phyloP scores from a whole-genome alignment of 2,329 filamentous ascomycete genomes.

The Colletotrichum melonis region DNA sequence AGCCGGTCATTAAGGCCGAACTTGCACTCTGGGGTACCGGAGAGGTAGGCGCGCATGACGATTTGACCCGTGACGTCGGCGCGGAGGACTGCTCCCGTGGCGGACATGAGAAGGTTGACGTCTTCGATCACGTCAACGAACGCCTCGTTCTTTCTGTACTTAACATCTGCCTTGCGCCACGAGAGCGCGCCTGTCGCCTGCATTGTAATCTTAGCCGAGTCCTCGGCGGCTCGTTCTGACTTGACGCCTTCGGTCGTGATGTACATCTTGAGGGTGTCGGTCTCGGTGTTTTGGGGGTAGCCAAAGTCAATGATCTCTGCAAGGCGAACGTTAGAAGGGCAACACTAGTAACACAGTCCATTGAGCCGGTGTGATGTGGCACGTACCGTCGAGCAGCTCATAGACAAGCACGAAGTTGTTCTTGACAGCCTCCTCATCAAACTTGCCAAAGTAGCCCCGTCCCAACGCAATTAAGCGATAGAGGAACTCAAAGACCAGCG shows the following conservation, averaged over 20 bases:
- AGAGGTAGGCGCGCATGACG: conserved; percentile 97
- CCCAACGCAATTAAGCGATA: conserved; percentile 92
- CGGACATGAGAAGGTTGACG: conserved; percentile 99
- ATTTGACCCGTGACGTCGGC: conserved; percentile 98
- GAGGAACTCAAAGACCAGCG: conserved; percentile 96
- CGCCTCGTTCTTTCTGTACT: conserved; percentile 99
- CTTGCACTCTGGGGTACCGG: conserved; percentile 97
- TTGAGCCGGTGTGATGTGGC: background rate
- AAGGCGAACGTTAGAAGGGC: background rate
- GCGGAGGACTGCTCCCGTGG: conserved; percentile 91
- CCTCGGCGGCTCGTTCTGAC: conserved; percentile 85
- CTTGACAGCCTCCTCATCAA: conserved; percentile 99
- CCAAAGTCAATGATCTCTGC: conserved; percentile 98
- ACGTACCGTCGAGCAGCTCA: conserved; percentile 89
- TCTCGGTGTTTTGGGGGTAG: conserved; percentile 98
- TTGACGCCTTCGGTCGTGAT: conserved; percentile 99
- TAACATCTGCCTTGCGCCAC: conserved; percentile 97
- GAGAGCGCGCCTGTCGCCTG: conserved; percentile 97
- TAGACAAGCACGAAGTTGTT: conserved; percentile 99
- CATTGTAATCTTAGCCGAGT: conserved; percentile 99
- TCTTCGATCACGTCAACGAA: conserved; percentile 99
- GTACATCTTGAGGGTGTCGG: conserved; percentile 99
- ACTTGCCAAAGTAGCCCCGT: conserved; percentile 97
- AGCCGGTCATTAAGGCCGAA: conserved; percentile 97
- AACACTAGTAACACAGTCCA: background rate